A percentile compares a stretch with the other conserved stretches of the same genome.
Evolutionary conservation across 2,329 filamentous ascomycete species (phyloP).

Genomic region (Xylaria digitata): DNA sequence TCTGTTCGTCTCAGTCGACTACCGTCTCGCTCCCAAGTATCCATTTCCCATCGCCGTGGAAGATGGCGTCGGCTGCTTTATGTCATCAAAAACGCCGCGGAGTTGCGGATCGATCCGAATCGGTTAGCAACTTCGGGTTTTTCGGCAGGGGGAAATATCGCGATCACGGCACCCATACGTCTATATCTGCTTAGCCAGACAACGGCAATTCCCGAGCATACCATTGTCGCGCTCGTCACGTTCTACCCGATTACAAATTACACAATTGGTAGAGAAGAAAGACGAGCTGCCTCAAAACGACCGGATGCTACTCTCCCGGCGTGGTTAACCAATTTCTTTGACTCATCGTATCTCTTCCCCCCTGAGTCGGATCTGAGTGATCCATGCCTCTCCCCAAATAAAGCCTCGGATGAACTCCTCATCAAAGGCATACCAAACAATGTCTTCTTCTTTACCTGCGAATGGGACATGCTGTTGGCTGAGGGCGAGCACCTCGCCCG

Average conservation of each 20-base stretch:
- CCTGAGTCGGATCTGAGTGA: constrained; percentile 61
- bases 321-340: constrained; percentile 70
- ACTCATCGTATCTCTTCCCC: constrained; percentile 70
- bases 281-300: constrained; percentile 63
- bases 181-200: constrained; percentile 48
- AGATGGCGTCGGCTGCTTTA: constrained; percentile 74
- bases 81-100: constrained; percentile 65
- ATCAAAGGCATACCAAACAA: constrained; percentile 60
- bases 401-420: constrained; percentile 65
- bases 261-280: constrained; percentile 66
- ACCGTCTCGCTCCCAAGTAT: constrained; percentile 73
- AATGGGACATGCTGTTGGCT: constrained; percentile 72
- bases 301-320: constrained; percentile 70
- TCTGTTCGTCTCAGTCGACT: constrained; percentile 73
- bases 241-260: constrained; percentile 74
- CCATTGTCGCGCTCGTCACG: constrained; percentile 64
- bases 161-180: constrained; percentile 57
- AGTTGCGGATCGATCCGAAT: constrained; percentile 67
- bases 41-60: constrained; percentile 74
- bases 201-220: constrained; percentile 54
- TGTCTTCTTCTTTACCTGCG: constrained; percentile 70
- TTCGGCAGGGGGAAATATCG: constrained; percentile 70
- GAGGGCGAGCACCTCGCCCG: constrained; percentile 72
- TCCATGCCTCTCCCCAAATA: constrained; percentile 68
- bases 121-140: constrained; percentile 71